These are phyloP conservation scores for Epichloe baconii DNA, from an alignment of 2,329 filamentous ascomycete genomes.

Conservation along the genomic window DNA sequence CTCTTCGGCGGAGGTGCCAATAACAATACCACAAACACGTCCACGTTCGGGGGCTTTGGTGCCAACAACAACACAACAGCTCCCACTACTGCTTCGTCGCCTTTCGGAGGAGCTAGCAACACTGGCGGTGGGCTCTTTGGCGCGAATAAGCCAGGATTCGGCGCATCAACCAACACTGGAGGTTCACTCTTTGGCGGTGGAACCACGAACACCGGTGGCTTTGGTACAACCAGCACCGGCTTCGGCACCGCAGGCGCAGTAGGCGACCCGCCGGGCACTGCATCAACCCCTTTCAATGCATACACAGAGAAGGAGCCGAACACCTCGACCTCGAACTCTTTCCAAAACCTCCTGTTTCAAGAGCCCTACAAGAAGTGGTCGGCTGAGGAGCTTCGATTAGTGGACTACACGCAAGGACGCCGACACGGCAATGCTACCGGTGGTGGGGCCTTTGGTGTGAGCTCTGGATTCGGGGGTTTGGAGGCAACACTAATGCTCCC, in stretches of 20 bases:
- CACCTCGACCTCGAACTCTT: slow-evolving; percentile 42
- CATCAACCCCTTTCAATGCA: slow-evolving; percentile 53
- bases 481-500: slow-evolving; percentile 20
- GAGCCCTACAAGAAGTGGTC: slow-evolving; percentile 81
- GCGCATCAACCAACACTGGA: slow-evolving; percentile 26
- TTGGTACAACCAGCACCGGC: slow-evolving; percentile 31
- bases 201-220: slow-evolving; percentile 18
- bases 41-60: slow-evolving; percentile 30
- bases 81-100: slow-evolving; percentile 20
- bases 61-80: slow-evolving; percentile 15
- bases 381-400: slow-evolving; percentile 68
- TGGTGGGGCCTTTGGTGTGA: slow-evolving; percentile 70
- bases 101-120: slow-evolving; percentile 26
- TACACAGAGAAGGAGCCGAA: slow-evolving; percentile 61
- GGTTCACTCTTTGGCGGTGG: slow-evolving; percentile 34
- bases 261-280: slow-evolving; percentile 56
- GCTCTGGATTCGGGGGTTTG: slow-evolving; percentile 39
- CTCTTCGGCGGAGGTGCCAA: slow-evolving; percentile 33
- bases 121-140: slow-evolving; percentile 41
- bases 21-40: slow-evolving; percentile 20
- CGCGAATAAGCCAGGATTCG: slow-evolving; percentile 38
- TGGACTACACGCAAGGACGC: slow-evolving; percentile 79
- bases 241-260: slow-evolving; percentile 25
- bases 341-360: slow-evolving; percentile 69
- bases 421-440: slow-evolving; percentile 73